Evolutionary conservation across 805 yeast species (phyloP).

Genomic region (Yueomyces sp.): DNA sequence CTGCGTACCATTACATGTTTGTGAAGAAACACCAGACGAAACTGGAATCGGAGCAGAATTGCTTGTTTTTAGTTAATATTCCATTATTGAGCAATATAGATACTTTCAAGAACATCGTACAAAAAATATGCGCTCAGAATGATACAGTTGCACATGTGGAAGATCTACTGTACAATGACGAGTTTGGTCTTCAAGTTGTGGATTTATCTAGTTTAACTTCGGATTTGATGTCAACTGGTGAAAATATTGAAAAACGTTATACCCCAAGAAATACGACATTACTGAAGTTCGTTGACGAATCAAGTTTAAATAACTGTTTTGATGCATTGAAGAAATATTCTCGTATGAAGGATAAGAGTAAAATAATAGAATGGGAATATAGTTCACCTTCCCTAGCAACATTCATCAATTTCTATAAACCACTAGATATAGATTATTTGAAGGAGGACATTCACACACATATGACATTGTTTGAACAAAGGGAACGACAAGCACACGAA

Average conservation of each 20-base stretch:
- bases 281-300: conserved; percentile 59
- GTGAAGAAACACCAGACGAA: conserved; percentile 48
- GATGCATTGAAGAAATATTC: conserved; percentile 43
- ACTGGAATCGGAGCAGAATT: conserved; percentile 31
- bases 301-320: conserved; percentile 39
- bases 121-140: conserved; percentile 31
- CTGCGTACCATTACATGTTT: conserved; percentile 41
- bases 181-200: conserved; percentile 32
- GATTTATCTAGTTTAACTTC: conserved; percentile 49
- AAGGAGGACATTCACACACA: conserved; percentile 45
- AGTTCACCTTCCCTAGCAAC: conserved; percentile 26
- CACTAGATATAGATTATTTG: conserved; percentile 37
- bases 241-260: conserved; percentile 24
- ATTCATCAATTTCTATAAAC: conserved; percentile 30
- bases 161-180: conserved; percentile 29
- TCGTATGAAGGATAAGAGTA: conserved; percentile 29
- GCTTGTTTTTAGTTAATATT: conserved; percentile 64
- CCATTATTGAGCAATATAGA: conserved; percentile 49
- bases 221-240: conserved; percentile 31
- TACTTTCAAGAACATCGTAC: conserved; percentile 43
- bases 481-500: conserved; percentile 51
- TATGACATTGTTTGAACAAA: conserved; percentile 52
- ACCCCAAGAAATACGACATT: conserved; percentile 67
- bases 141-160: conserved; percentile 52
- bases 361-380: conserved; percentile 27